A percentile compares a stretch with the other conserved stretches of the same genome.
These are phyloP conservation scores for Lumnitzera racemosa DNA, from an alignment of 345 rosid species.

Conservation along the genomic window DNA sequence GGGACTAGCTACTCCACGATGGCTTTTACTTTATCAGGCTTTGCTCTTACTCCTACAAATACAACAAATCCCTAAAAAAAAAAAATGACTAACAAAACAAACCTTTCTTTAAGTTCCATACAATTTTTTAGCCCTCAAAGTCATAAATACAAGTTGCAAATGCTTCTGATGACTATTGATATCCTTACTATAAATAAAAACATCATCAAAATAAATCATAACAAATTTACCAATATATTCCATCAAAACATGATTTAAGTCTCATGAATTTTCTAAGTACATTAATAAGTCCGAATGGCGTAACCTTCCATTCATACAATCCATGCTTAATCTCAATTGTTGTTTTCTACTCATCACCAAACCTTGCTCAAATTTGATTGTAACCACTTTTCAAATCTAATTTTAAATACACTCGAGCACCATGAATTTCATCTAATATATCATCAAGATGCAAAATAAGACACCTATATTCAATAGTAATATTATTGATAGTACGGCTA, in stretches of 20 bases:
- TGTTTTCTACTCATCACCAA: not conserved
- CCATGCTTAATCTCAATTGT: not conserved
- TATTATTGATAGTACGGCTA: not conserved
- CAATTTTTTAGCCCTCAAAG: not conserved
- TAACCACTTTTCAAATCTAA: not conserved
- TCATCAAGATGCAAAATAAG: not conserved
- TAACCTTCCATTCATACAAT: constrained; percentile 4
- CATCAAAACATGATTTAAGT: not conserved
- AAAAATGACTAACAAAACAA: too few relatives aligned
- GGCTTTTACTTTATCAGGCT: not conserved
- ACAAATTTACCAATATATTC: not conserved
- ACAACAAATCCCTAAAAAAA: not conserved
- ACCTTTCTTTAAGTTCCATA: not conserved
- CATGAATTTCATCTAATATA: not conserved
- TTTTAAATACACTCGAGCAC: too few relatives aligned
- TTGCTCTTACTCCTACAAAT: not conserved
- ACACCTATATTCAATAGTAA: not conserved
- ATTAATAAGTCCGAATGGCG: not conserved
- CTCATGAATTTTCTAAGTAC: not conserved
- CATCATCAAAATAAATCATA: not conserved
- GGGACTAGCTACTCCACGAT: not conserved
- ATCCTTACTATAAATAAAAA: not conserved
- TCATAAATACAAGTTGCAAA: not conserved
- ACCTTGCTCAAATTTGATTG: not conserved
- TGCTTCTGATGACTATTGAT: not conserved